These are phyloP conservation scores for Aspergillus sp. DNA, from an alignment of 2,329 filamentous ascomycete genomes.

Conservation along the genomic window DNA sequence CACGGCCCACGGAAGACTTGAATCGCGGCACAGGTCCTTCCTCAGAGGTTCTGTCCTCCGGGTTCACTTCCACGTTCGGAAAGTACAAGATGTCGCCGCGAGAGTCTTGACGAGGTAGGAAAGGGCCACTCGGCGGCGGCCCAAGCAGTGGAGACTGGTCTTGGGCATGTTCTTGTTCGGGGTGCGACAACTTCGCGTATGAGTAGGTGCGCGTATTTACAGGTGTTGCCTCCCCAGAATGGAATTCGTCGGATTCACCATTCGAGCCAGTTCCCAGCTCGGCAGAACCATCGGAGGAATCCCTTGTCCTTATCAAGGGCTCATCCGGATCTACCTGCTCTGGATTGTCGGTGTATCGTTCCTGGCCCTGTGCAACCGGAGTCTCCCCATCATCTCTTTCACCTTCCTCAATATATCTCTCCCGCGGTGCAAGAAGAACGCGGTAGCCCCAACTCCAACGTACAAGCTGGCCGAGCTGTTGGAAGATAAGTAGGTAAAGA, in stretches of 20 bases:
- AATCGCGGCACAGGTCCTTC: conserved; percentile 31
- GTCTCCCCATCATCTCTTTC: conserved; percentile 38
- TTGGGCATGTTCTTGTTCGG: conserved; percentile 19
- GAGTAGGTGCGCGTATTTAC: conserved; percentile 34
- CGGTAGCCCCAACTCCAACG: conserved; percentile 99
- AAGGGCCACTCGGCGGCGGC: conserved; percentile 32
- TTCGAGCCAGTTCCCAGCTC: conserved; percentile 12
- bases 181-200: conserved; percentile 34
- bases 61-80: conserved; percentile 35
- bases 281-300: conserved; percentile 27
- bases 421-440: conserved; percentile 83
- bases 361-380: conserved; percentile 39
- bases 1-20: conserved; percentile 24
- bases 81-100: conserved; percentile 63
- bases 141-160: conserved; percentile 27
- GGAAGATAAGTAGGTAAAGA: conserved; percentile 92
- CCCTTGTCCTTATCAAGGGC: conserved; percentile 34
- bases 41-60: conserved; percentile 25
- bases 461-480: conserved; percentile 92
- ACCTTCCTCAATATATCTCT: conserved; percentile 49
- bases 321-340: conserved; percentile 39
- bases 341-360: conserved; percentile 42
- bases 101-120: conserved; percentile 41
- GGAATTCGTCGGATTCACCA: conserved; percentile 25
- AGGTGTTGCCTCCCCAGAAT: conserved; percentile 43